phyloP scores from a whole-genome alignment of 768 basidiomycete genomes.

The Termitomyces sp. region DNA sequence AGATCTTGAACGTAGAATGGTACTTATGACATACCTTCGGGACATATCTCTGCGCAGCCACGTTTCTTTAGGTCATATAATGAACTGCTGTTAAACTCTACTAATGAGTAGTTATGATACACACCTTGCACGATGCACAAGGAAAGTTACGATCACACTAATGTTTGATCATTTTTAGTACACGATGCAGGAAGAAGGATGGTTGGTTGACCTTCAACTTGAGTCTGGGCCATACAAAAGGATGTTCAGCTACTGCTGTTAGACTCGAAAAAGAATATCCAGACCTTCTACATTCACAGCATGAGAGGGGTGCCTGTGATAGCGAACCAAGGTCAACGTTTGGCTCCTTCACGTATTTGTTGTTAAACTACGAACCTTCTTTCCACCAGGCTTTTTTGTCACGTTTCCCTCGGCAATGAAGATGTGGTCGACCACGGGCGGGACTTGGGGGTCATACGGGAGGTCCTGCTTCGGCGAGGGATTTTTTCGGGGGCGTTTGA shows the following conservation, averaged over 20 bases:
- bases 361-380: slow-evolving; percentile 33
- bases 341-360: not conserved
- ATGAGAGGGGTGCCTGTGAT: slow-evolving; percentile 47
- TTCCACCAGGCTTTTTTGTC: slow-evolving; percentile 39
- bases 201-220: slow-evolving; percentile 48
- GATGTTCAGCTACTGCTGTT: not conserved
- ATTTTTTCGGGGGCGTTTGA: slow-evolving; percentile 43
- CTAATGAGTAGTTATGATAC: slow-evolving; percentile 2
- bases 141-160: slow-evolving; percentile 51
- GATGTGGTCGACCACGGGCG: slow-evolving; percentile 36
- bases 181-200: slow-evolving; percentile 1
- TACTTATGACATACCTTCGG: slow-evolving; percentile 41
- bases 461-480: slow-evolving; percentile 20
- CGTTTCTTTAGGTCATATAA: slow-evolving; percentile 41
- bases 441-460: slow-evolving; percentile 20
- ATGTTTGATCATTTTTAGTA: not conserved
- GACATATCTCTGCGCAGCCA: slow-evolving; percentile 63
- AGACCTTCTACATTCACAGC: slow-evolving; percentile 58
- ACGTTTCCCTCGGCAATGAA: slow-evolving; percentile 45
- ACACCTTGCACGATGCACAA: slow-evolving; percentile 38
- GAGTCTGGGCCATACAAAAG: slow-evolving; percentile 24
- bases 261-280: slow-evolving; percentile 9
- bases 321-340: slow-evolving; percentile 1
- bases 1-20: not conserved
- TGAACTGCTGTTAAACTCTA: not conserved